phyloP scores from a whole-genome alignment of 1,139 yeast genomes.

The Candida tunisiensis region DNA sequence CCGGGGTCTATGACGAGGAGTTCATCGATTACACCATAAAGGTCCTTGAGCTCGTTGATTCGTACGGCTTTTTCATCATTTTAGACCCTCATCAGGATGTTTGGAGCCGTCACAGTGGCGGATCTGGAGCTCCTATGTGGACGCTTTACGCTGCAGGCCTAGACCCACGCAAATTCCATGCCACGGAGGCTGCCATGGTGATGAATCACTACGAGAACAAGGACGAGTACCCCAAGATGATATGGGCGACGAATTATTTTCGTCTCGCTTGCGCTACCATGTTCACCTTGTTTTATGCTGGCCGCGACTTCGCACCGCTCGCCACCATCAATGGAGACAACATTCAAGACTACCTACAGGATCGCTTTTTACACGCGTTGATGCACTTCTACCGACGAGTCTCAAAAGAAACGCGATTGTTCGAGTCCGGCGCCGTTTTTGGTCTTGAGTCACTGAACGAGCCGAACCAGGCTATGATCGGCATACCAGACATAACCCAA shows the following conservation, averaged over 20 bases:
- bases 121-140: slow-evolving; percentile 95
- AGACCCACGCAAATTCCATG: slow-evolving; percentile 50
- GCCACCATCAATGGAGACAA: slow-evolving; percentile 48
- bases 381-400: slow-evolving; percentile 35
- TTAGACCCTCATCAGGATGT: slow-evolving; percentile 90
- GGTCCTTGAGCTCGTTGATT: slow-evolving; percentile 38
- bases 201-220: slow-evolving; percentile 11
- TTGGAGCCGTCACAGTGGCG: slow-evolving; percentile 88
- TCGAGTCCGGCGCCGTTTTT: slow-evolving; percentile 30
- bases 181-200: slow-evolving; percentile 45
- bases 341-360: slow-evolving; percentile 60
- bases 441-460: slow-evolving; percentile 78
- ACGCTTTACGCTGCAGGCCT: slow-evolving; percentile 90
- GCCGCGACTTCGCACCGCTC: slow-evolving; percentile 50
- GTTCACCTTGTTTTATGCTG: slow-evolving; percentile 80
- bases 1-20: slow-evolving; percentile 69
- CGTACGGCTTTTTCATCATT: slow-evolving; percentile 60
- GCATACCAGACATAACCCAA: slow-evolving; percentile 11
- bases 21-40: slow-evolving; percentile 54
- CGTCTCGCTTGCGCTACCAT: slow-evolving; percentile 63
- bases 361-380: slow-evolving; percentile 38
- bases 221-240: slow-evolving; percentile 57
- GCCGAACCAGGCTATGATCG: slow-evolving; percentile 37
- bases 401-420: slow-evolving; percentile 32
- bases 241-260: slow-evolving; percentile 83